Evolutionary conservation across 2,329 filamentous ascomycete species (phyloP).

Genomic region (Apiospora pterosperma): DNA sequence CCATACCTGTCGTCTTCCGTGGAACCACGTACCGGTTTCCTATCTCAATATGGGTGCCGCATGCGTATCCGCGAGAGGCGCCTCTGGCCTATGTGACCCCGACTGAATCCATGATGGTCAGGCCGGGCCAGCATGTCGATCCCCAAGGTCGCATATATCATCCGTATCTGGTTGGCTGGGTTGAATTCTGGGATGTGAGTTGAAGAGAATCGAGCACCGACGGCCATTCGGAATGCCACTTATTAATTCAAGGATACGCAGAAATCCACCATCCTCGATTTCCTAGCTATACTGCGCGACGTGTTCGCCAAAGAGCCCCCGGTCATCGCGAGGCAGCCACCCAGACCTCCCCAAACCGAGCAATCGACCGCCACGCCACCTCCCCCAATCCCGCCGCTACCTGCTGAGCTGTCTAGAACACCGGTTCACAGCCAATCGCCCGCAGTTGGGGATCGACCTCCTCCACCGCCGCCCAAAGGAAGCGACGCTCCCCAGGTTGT

Average conservation of each 20-base stretch:
- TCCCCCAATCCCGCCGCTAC: conserved; percentile 64
- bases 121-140: conserved; percentile 92
- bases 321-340: conserved; percentile 67
- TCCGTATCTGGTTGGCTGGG: conserved; percentile 89
- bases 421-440: conserved; percentile 30
- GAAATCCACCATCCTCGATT: conserved; percentile 83
- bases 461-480: conserved; percentile 55
- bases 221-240: not conserved
- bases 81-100: conserved; percentile 88
- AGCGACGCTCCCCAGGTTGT: conserved; percentile 23
- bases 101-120: conserved; percentile 81
- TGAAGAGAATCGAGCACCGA: not conserved
- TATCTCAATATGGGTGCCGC: conserved; percentile 88
- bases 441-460: conserved; percentile 35
- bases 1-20: conserved; percentile 86
- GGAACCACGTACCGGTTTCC: conserved; percentile 89
- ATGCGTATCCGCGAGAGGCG: conserved; percentile 80
- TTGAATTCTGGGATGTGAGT: conserved; percentile 84
- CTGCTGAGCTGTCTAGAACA: conserved; percentile 56
- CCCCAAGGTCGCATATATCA: conserved; percentile 93
- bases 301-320: conserved; percentile 95
- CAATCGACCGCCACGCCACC: conserved; percentile 32
- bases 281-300: conserved; percentile 76
- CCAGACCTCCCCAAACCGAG: not conserved
- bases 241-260: conserved; percentile 27